Evolutionary conservation across 306 rosid genomes (phyloP).

Genomic region (Fagus sylvatica): DNA sequence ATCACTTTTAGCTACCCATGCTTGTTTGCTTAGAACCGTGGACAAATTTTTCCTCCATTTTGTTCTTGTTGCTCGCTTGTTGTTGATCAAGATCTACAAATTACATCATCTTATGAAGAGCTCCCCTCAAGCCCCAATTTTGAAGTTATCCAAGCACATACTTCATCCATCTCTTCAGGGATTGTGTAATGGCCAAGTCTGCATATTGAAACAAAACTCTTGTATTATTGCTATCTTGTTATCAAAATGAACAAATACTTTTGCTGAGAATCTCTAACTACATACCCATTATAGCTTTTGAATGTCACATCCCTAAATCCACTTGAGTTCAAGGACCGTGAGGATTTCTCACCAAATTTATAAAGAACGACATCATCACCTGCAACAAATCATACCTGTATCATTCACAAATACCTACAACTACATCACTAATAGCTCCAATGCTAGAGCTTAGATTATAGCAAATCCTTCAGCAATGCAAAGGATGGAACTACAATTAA

Average conservation of each 20-base stretch:
- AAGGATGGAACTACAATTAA: not conserved
- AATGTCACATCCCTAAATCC: slow-evolving; percentile 78
- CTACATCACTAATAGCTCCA: slow-evolving; percentile 16
- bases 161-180: slow-evolving; percentile 94
- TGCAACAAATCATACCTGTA: slow-evolving; percentile 36
- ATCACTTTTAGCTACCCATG: not conserved
- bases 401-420: slow-evolving; percentile 9
- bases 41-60: not conserved
- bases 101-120: slow-evolving; percentile 30
- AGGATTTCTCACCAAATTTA: slow-evolving; percentile 92
- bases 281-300: slow-evolving; percentile 76
- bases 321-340: slow-evolving; percentile 45
- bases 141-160: slow-evolving; percentile 75
- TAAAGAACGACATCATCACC: slow-evolving; percentile 77
- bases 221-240: not conserved
- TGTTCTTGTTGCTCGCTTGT: not conserved
- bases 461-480: slow-evolving; percentile 4
- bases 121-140: slow-evolving; percentile 75
- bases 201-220: slow-evolving; percentile 16
- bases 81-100: not conserved
- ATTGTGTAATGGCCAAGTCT: slow-evolving; percentile 94
- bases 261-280: not conserved
- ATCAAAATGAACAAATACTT: not conserved
- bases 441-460: not conserved
- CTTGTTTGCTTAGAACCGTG: slow-evolving; percentile 2